Conservation (phyloP, 331 rosid genomes). For the Acacia concinna region DNA sequence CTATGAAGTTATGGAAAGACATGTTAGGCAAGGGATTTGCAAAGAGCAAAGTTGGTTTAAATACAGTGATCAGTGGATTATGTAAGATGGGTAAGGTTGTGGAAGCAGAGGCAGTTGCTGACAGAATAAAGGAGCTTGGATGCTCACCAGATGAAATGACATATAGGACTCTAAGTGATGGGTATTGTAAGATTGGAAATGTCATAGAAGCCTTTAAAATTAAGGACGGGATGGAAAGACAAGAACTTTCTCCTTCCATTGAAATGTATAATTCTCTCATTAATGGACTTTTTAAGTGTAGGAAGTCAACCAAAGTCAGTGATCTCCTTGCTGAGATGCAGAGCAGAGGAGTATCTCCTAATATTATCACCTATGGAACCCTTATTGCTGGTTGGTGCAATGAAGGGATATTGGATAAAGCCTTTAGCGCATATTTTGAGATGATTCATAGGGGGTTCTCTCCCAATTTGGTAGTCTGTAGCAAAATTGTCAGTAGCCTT, state of each 20-base stretch:
- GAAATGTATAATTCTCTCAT: constrained; percentile 88
- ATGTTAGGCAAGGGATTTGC: constrained; percentile 57
- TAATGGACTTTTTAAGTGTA: constrained; percentile 59
- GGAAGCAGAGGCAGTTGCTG: constrained; percentile 62
- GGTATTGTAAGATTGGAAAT: constrained; percentile 64
- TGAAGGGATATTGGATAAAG: constrained; percentile 69
- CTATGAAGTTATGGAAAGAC: constrained; percentile 64
- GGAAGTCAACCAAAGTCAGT: constrained; percentile 44
- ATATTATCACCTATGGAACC: constrained; percentile 69
- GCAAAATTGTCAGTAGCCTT: constrained; percentile 76
- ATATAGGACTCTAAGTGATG: constrained; percentile 68
- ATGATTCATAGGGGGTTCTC: constrained; percentile 65
- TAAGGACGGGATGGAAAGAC: constrained; percentile 58
- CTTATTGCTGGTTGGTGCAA: constrained; percentile 85
- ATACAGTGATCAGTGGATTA: constrained; percentile 72
- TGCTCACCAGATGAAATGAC: constrained; percentile 70
- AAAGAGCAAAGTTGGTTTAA: constrained; percentile 57
- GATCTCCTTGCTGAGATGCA: constrained; percentile 68
- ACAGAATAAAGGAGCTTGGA: constrained; percentile 72
- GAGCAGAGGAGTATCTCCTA: constrained; percentile 58
- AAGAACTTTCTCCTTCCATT: constrained; percentile 49
- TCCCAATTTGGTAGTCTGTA: constrained; percentile 58
- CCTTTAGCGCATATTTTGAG: constrained; percentile 60
- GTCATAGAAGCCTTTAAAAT: constrained; percentile 61
- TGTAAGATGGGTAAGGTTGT: constrained; percentile 75